Evolutionary conservation across 1,284 basidiomycete genomes (phyloP).

Genomic region (Anthracocystis setariae): DNA sequence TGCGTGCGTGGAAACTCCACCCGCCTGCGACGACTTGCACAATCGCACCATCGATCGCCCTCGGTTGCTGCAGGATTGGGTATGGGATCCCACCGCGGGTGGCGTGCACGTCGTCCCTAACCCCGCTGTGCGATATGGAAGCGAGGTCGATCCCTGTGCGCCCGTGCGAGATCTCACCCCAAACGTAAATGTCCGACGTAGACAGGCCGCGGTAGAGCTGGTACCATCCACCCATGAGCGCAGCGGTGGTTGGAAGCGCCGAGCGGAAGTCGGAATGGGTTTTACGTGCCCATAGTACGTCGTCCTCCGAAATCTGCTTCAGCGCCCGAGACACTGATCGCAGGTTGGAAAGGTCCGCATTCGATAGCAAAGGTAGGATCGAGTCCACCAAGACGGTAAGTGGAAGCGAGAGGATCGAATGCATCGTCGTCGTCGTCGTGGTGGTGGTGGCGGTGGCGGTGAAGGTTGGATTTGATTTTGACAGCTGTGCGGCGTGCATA

Average conservation of each 20-base stretch:
- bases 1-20: slow-evolving; percentile 51
- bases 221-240: slow-evolving; percentile 38
- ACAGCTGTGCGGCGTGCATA: too few species aligned
- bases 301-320: slow-evolving; percentile 26
- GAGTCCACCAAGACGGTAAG: slow-evolving; percentile 28
- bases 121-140: not conserved
- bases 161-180: slow-evolving; percentile 31
- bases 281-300: slow-evolving; percentile 47
- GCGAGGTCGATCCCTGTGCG: slow-evolving; percentile 22
- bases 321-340: slow-evolving; percentile 17
- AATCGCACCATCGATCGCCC: slow-evolving; percentile 2
- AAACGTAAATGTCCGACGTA: slow-evolving; percentile 40
- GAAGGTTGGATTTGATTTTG: too few species aligned
- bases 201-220: slow-evolving; percentile 44
- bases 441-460: not conserved
- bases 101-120: not conserved
- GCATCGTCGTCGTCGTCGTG: slow-evolving; percentile 1
- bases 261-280: slow-evolving; percentile 40
- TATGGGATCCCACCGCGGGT: slow-evolving; percentile 29
- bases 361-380: slow-evolving; percentile 32
- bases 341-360: slow-evolving; percentile 28
- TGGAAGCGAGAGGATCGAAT: slow-evolving; percentile 35
- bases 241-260: slow-evolving; percentile 41
- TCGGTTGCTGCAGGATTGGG: slow-evolving; percentile 23
- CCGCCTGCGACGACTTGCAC: slow-evolving; percentile 46